Evolutionary conservation across 2,329 filamentous ascomycete genomes (phyloP).

Genomic region (Hortaea werneckii): DNA sequence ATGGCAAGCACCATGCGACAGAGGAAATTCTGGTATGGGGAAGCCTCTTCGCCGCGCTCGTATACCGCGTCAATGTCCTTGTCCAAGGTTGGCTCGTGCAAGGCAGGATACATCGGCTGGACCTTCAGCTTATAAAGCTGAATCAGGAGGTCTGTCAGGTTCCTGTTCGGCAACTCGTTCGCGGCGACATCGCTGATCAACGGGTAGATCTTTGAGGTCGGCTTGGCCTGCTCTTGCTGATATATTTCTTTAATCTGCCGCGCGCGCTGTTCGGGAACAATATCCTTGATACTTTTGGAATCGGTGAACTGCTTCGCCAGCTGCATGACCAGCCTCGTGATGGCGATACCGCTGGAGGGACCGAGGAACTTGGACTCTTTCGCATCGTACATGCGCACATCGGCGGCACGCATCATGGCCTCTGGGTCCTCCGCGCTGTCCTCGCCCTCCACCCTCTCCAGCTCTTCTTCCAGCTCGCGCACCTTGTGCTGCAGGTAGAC

Average conservation of each 20-base stretch:
- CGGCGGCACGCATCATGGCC: slow-evolving; percentile 75
- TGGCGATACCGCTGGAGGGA: slow-evolving; percentile 88
- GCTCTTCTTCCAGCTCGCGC: slow-evolving; percentile 67
- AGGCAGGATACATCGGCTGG: slow-evolving; percentile 74
- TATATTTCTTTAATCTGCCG: slow-evolving; percentile 59
- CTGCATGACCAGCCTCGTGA: slow-evolving; percentile 91
- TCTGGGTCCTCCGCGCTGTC: slow-evolving; percentile 64
- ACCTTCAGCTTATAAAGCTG: slow-evolving; percentile 83
- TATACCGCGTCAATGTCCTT: slow-evolving; percentile 74
- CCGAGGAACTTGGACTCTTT: slow-evolving; percentile 88
- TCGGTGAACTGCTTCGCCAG: slow-evolving; percentile 90
- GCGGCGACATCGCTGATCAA: slow-evolving; percentile 80
- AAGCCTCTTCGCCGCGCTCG: slow-evolving; percentile 54
- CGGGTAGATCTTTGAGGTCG: slow-evolving; percentile 73
- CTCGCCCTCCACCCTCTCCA: slow-evolving; percentile 68
- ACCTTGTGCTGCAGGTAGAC: slow-evolving; percentile 84
- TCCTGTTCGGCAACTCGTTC: slow-evolving; percentile 59
- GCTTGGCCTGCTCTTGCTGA: slow-evolving; percentile 53
- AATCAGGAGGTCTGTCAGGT: slow-evolving; percentile 66
- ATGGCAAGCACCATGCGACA: slow-evolving; percentile 89
- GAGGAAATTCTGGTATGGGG: slow-evolving; percentile 77
- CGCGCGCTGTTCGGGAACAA: slow-evolving; percentile 67
- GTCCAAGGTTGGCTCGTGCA: slow-evolving; percentile 74
- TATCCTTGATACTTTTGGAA: slow-evolving; percentile 80
- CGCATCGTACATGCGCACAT: slow-evolving; percentile 73